A percentile compares a stretch with the other conserved stretches of the same genome.
Conservation (phyloP, 352 stramenopile genomes). For the Globisporangium carolinianum region DNA sequence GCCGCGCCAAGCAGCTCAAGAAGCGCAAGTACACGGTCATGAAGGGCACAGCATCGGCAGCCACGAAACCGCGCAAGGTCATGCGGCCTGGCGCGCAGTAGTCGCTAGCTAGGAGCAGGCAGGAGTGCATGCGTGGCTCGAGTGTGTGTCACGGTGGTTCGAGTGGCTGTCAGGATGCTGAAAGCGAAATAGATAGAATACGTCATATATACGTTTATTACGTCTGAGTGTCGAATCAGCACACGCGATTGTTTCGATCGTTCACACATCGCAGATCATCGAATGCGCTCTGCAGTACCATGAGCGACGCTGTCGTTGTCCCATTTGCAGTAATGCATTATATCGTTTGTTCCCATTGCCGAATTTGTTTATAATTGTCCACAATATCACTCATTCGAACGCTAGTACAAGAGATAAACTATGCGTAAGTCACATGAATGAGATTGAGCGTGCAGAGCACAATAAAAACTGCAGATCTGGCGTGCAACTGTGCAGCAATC, state of each 20-base stretch:
- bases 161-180: neutral
- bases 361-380: too few relatives aligned
- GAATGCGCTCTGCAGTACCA: constrained; percentile 59
- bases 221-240: neutral
- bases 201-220: neutral
- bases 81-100: constrained; percentile 60
- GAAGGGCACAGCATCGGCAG: constrained; percentile 70
- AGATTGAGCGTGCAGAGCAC: too few relatives aligned
- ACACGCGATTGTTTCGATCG: constrained; percentile 27
- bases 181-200: neutral
- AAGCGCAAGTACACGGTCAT: constrained; percentile 86
- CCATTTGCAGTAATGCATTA: too few relatives aligned
- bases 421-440: too few relatives aligned
- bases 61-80: constrained; percentile 44
- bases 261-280: constrained; percentile 55
- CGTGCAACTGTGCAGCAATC: too few relatives aligned
- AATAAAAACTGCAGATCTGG: too few relatives aligned
- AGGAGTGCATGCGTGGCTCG: constrained; percentile 5
- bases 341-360: too few relatives aligned
- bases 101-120: neutral
- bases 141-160: neutral
- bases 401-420: too few relatives aligned
- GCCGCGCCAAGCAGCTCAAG: constrained; percentile 72
- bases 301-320: constrained; percentile 24
- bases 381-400: too few relatives aligned